Percentiles rank a stretch among this genome's conserved stretches.
Conservation (phyloP, 371 early-diverging fungal species). For the Mucor racemosus region DNA sequence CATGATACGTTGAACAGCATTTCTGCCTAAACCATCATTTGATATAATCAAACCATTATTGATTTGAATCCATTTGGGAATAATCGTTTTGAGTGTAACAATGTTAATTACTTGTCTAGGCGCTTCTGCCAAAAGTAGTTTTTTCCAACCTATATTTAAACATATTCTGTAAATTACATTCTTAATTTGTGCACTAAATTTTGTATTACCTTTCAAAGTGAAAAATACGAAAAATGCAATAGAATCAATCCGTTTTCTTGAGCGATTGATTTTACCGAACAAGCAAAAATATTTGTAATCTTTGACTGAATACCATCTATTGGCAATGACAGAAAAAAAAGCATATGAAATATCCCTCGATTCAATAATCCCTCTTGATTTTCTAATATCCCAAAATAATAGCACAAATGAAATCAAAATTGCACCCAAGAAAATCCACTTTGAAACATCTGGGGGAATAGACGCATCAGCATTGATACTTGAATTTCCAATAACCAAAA, state of each 20-base stretch:
- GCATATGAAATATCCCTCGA: constrained; percentile 81
- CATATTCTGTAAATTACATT: constrained; percentile 1
- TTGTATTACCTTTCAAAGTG: constrained; percentile 70
- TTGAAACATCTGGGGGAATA: constrained; percentile 44
- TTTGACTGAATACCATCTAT: constrained; percentile 65
- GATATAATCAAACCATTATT: constrained; percentile 26
- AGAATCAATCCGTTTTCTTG: constrained; percentile 67
- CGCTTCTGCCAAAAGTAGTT: constrained; percentile 84
- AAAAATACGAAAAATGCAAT: constrained; percentile 90
- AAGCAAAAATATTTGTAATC: constrained; percentile 86
- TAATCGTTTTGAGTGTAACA: constrained; percentile 40
- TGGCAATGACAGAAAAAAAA: constrained; percentile 78
- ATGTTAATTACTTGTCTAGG: constrained; percentile 79
- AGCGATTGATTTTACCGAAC: constrained; percentile 76
- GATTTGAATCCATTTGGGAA: constrained; percentile 45
- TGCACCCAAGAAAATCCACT: constrained; percentile 75
- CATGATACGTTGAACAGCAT: constrained; percentile 39
- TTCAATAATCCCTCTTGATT: constrained; percentile 67
- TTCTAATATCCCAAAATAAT: constrained; percentile 78
- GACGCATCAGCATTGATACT: constrained; percentile 60
- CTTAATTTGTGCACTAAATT: constrained; percentile 36
- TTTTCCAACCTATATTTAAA: constrained; percentile 75
- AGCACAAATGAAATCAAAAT: constrained; percentile 74
- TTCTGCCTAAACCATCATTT: constrained; percentile 51
- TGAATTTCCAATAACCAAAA: constrained; percentile 53